Conservation (phyloP, 495 filamentous ascomycete species). For the Aeminium ludgeri region DNA sequence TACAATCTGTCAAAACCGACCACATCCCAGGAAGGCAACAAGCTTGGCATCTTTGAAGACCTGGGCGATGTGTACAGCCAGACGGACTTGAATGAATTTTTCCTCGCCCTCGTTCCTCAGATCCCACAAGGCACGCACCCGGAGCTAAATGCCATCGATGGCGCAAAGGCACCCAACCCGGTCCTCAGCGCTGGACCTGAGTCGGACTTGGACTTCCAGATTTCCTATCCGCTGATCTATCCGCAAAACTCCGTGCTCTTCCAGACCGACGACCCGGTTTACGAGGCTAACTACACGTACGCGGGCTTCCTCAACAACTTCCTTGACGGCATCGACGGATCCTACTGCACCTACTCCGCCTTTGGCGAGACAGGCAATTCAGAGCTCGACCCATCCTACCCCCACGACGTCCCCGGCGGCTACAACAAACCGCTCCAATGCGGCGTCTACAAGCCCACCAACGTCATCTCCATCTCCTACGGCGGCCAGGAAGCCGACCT, state of each 20-base stretch:
- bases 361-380: constrained; percentile 23
- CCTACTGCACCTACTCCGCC: constrained; percentile 26
- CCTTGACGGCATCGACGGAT: constrained; percentile 28
- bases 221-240: constrained; percentile 23
- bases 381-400: constrained; percentile 25
- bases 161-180: constrained; percentile 4
- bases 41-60: constrained; percentile 14
- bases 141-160: constrained; percentile 13
- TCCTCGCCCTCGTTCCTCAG: constrained; percentile 3
- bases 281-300: constrained; percentile 7
- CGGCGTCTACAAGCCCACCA: constrained; percentile 9
- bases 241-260: constrained; percentile 28
- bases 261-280: constrained; percentile 22
- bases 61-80: constrained; percentile 8
- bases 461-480: constrained; percentile 13
- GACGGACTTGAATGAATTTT: constrained; percentile 14
- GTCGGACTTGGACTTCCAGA: constrained; percentile 25
- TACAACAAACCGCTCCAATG: constrained; percentile 24
- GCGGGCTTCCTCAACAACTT: constrained; percentile 28
- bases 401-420: constrained; percentile 3
- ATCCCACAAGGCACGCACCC: constrained; percentile 13
- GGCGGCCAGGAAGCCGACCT: constrained; percentile 1
- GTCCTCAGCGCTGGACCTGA: constrained; percentile 12
- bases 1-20: constrained; percentile 13
- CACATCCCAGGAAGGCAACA: constrained; percentile 1